These are phyloP conservation scores for Cryptosporidium viatorum DNA, from an alignment of 169 alveolate species.

Conservation along the genomic window DNA sequence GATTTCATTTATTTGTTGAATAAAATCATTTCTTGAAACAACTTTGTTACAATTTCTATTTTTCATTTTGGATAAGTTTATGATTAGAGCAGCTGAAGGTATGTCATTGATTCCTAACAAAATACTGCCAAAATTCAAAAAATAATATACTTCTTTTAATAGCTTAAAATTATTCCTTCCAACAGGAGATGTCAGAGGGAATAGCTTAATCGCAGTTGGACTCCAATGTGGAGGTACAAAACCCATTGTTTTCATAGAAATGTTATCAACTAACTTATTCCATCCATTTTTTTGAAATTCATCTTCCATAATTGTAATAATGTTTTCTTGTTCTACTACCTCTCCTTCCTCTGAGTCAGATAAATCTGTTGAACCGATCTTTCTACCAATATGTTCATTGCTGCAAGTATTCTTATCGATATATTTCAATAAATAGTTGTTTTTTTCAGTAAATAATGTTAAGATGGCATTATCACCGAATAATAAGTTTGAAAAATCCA, in stretches of 20 bases:
- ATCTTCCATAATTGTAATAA: background rate
- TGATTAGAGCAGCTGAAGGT: constrained; percentile 22
- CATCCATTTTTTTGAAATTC: constrained; percentile 23
- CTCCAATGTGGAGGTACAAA: constrained; percentile 27
- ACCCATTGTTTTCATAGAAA: constrained; percentile 16
- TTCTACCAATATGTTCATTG: background rate
- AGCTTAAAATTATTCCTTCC: constrained; percentile 21
- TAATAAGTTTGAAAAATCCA: constrained; percentile 19
- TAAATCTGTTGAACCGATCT: background rate
- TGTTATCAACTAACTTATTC: constrained; percentile 14
- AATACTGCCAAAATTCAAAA: constrained; percentile 9
- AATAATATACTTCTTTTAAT: background rate
- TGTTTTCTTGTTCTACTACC: constrained; percentile 38
- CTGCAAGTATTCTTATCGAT: background rate
- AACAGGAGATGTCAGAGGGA: constrained; percentile 53
- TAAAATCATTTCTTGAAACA: background rate
- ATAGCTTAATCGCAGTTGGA: constrained; percentile 36
- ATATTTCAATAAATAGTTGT: constrained; percentile 9
- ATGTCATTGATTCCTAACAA: constrained; percentile 28
- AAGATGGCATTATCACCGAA: background rate
- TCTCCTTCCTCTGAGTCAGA: constrained; percentile 73
- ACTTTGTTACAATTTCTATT: background rate
- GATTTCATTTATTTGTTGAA: background rate
- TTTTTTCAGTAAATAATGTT: constrained; percentile 10
- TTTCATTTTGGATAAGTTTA: background rate